Evolutionary conservation across 768 basidiomycete genomes (phyloP), one percentile per base, ranked within the genome.

Genomic region (Lentinula sp.): DNA sequence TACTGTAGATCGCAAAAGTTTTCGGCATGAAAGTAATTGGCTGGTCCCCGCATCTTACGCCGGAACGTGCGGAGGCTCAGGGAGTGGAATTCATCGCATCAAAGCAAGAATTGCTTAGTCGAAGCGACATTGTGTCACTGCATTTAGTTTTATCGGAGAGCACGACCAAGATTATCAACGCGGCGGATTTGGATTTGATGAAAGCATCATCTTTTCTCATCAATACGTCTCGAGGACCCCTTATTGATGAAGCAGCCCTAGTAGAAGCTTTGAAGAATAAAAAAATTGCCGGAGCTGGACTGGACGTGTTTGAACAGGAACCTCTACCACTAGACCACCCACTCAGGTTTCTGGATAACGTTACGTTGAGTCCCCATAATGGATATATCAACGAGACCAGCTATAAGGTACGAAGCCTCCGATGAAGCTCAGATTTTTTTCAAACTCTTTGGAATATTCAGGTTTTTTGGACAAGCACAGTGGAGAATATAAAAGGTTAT

Each of bases 291-390:
- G 87, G 84, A 0, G 86, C 81, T 0, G 87, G 83, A 0, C 68
- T 88, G 57, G 87, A 88, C 69, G 87, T 89, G 1, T 88, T 80
- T 66, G 85, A 86, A 50, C 66, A 78, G 39, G 86, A 89, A 65
- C 88, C 87, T n/a, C 70, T 87, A 57, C 84, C 84, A 4, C 63
- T 82, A 39, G 79, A 82, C 54, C 81, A 86, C 66, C 78, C 83
- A 0, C 61, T 86, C 18, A 75, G 85, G 53, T 74, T 67, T 37
- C 66, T 82, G 56, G 70, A 76, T 51, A 84, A 84, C 62, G 82
- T 85, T 4, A 83, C 83, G 1, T 71, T 87, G 37, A 80, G 76
- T n/a, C 86, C 86, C 1, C 87, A 88, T 65, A 80, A 76, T 61
- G 85, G 78, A n/a, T 85, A 84, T 68, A 75, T 81, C 8, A 78